Conservation (phyloP, 2,329 filamentous ascomycete species). For the Aspergillus pseudoterreus region DNA sequence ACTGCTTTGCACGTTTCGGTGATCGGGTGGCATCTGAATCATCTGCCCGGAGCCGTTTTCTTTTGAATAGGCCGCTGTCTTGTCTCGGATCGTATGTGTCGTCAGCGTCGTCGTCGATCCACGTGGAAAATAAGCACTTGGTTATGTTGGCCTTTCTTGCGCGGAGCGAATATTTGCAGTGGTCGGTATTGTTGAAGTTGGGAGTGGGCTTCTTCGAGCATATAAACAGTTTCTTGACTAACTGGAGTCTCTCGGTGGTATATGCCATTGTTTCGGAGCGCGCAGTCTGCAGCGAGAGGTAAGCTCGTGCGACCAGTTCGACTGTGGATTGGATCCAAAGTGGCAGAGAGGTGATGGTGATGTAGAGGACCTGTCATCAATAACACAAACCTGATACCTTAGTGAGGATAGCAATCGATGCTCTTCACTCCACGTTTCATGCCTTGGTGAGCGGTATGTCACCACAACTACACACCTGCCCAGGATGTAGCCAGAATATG, state of each 20-base stretch:
- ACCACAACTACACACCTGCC: no score
- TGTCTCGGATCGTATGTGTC: constrained; percentile 29
- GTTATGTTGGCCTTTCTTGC: constrained; percentile 2
- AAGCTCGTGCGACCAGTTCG: no score
- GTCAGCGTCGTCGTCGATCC: constrained; percentile 34
- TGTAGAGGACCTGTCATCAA: no score
- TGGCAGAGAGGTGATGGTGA: no score
- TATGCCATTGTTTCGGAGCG: neutral
- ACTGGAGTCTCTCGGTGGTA: neutral
- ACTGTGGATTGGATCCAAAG: no score
- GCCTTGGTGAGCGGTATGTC: no score
- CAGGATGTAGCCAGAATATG: no score
- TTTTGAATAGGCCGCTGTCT: neutral
- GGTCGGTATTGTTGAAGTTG: neutral
- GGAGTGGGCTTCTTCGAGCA: neutral
- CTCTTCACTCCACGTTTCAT: no score
- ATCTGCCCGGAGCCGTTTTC: neutral
- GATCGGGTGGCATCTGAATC: neutral
- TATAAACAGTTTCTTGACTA: constrained; percentile 4
- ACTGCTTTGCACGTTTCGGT: neutral
- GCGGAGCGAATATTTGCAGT: constrained; percentile 13
- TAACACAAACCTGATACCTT: no score
- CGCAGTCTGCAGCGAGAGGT: neutral
- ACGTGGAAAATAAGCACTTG: constrained; percentile 13
- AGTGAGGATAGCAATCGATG: no score